Evolutionary conservation across 139 green algal genomes (phyloP).

Genomic region (Picochlorum costavermella): DNA sequence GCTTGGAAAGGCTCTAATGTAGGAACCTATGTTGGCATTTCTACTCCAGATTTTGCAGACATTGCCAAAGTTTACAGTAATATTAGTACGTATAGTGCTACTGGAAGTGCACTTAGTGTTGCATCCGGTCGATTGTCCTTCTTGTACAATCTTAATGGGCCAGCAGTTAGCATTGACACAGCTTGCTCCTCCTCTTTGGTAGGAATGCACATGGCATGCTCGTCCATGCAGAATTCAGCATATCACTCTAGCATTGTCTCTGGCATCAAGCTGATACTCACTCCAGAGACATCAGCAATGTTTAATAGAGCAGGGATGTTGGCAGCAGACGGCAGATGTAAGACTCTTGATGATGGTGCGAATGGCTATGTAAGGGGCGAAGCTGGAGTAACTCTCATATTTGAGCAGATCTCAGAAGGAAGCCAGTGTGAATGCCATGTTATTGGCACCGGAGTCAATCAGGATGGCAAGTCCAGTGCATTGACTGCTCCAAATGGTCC

Average conservation of each 20-base stretch:
- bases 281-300: slow-evolving; percentile 40
- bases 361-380: slow-evolving; percentile 70
- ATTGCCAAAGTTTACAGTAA: slow-evolving; percentile 16
- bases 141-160: slow-evolving; percentile 31
- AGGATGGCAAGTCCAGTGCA: slow-evolving; percentile 70
- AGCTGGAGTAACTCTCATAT: slow-evolving; percentile 29
- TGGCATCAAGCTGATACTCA: slow-evolving; percentile 63
- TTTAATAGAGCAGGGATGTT: slow-evolving; percentile 57
- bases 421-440: neutral
- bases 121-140: slow-evolving; percentile 41
- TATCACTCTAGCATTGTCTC: slow-evolving; percentile 28
- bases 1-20: neutral
- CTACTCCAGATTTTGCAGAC: slow-evolving; percentile 35
- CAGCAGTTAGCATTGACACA: slow-evolving; percentile 30
- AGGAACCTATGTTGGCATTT: slow-evolving; percentile 39
- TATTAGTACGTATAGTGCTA: slow-evolving; percentile 13
- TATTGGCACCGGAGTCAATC: slow-evolving; percentile 49
- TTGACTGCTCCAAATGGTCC: slow-evolving; percentile 78
- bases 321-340: slow-evolving; percentile 58
- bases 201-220: slow-evolving; percentile 50
- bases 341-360: slow-evolving; percentile 55
- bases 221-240: slow-evolving; percentile 14
- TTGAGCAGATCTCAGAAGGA: neutral
- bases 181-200: slow-evolving; percentile 72
- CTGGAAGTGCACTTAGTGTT: slow-evolving; percentile 43